phyloP scores from a whole-genome alignment of 352 stramenopile genomes.

The Vaucheria bursata region DNA sequence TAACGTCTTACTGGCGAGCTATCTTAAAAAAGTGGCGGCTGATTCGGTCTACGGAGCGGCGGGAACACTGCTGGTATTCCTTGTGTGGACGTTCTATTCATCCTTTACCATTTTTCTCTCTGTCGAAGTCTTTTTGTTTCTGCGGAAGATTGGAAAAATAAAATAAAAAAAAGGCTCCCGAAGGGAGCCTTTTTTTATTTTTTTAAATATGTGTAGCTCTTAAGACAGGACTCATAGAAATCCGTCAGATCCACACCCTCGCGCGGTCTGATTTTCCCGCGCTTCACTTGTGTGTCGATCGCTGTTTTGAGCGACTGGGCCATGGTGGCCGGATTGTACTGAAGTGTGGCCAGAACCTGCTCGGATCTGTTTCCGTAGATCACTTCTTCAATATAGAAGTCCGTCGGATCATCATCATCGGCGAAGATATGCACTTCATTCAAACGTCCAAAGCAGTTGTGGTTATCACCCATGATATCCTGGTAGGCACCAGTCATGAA shows the following conservation, averaged over 20 bases:
- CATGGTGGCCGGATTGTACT: background rate
- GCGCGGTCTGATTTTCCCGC: background rate
- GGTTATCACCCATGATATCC: conserved; percentile 1
- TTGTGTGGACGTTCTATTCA: background rate
- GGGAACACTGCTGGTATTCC: background rate
- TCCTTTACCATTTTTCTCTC: background rate
- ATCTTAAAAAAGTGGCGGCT: background rate
- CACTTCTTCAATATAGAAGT: conserved; percentile 4
- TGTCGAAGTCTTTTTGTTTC: background rate
- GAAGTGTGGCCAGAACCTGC: background rate
- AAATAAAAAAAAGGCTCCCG: too few species aligned
- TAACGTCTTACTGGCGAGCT: background rate
- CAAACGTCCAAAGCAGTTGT: background rate
- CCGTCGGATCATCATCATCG: background rate
- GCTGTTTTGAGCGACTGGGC: background rate
- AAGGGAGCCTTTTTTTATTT: background rate
- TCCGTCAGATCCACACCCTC: background rate
- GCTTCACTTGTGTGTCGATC: background rate
- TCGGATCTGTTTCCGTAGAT: background rate
- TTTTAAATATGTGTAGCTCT: background rate
- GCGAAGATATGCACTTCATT: background rate
- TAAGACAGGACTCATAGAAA: background rate
- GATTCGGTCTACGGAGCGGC: background rate
- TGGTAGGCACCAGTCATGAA: conserved; percentile 3
- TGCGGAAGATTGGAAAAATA: too few species aligned